phyloP scores from a whole-genome alignment of 164 flowering plant genomes.

The Litsea cubeba region DNA sequence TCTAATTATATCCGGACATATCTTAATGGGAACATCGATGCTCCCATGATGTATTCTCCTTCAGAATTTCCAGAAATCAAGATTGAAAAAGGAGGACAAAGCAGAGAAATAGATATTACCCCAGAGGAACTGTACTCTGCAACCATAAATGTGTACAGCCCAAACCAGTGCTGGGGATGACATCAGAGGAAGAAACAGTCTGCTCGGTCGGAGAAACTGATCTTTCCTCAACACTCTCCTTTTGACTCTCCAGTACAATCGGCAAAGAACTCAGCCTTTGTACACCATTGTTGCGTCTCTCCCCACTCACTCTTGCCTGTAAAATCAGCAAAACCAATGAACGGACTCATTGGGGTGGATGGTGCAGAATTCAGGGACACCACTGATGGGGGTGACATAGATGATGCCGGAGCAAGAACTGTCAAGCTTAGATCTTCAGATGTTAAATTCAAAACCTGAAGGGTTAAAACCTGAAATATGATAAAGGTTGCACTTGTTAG shows the following conservation, averaged over 20 bases:
- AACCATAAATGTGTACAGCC: slow-evolving; percentile 92
- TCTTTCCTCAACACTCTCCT: slow-evolving; percentile 26
- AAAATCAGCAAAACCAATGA: slow-evolving; percentile 51
- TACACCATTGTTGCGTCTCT: slow-evolving; percentile 22
- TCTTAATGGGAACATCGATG: neutral
- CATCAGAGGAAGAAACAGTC: slow-evolving; percentile 44
- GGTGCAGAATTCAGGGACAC: slow-evolving; percentile 74
- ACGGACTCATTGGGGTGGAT: slow-evolving; percentile 66
- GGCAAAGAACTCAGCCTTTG: slow-evolving; percentile 38
- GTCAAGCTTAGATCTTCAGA: slow-evolving; percentile 85
- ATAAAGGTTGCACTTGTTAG: slow-evolving; percentile 8
- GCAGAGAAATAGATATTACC: slow-evolving; percentile 44
- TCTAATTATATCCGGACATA: too few species aligned
- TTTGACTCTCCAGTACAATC: slow-evolving; percentile 30
- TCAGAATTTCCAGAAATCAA: neutral
- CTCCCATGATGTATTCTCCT: neutral
- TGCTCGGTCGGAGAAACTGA: slow-evolving; percentile 42
- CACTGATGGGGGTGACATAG: slow-evolving; percentile 74
- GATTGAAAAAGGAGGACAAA: neutral
- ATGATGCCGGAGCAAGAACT: slow-evolving; percentile 96
- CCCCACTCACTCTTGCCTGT: slow-evolving; percentile 30
- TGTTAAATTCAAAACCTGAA: slow-evolving; percentile 92
- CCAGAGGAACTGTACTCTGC: slow-evolving; percentile 95
- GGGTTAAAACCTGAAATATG: slow-evolving; percentile 71
- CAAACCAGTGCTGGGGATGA: slow-evolving; percentile 57